These are phyloP conservation scores for Pseudocercospora fuligena DNA, from an alignment of 2,329 filamentous ascomycete species.

Conservation along the genomic window DNA sequence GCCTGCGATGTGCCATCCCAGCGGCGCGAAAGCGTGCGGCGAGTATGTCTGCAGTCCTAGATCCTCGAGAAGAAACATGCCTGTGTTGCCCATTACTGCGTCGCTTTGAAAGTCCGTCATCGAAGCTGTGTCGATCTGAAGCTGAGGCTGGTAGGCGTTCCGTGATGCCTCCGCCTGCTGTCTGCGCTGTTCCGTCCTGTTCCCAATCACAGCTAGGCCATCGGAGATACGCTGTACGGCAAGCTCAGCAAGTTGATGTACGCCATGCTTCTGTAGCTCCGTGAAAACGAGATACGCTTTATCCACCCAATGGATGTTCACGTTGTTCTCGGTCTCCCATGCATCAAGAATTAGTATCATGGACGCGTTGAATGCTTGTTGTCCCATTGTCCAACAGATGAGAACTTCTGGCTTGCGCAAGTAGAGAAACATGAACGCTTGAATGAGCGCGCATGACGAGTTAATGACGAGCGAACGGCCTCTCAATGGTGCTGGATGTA, in stretches of 20 bases:
- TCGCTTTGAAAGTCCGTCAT: slow-evolving; percentile 40
- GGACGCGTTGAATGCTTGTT: slow-evolving; percentile 57
- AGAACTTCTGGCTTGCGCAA: slow-evolving; percentile 49
- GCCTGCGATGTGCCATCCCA: slow-evolving; percentile 38
- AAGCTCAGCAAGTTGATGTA: slow-evolving; percentile 52
- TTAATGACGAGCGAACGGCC: slow-evolving; percentile 49
- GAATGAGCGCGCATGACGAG: slow-evolving; percentile 48
- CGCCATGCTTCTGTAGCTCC: slow-evolving; percentile 47
- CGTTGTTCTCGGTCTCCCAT: slow-evolving; percentile 47
- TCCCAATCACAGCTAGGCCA: slow-evolving; percentile 36
- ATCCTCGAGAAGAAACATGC: slow-evolving; percentile 55
- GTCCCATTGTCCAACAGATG: slow-evolving; percentile 55
- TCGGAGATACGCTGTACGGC: slow-evolving; percentile 48
- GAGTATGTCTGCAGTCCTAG: slow-evolving; percentile 46
- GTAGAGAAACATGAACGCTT: slow-evolving; percentile 54
- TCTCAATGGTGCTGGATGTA: slow-evolving; percentile 39
- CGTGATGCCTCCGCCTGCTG: slow-evolving; percentile 23
- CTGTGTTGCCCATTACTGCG: slow-evolving; percentile 53
- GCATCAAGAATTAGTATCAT: slow-evolving; percentile 56
- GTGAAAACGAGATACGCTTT: slow-evolving; percentile 49
- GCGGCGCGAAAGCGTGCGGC: slow-evolving; percentile 34
- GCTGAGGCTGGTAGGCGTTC: slow-evolving; percentile 24
- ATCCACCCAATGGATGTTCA: slow-evolving; percentile 47
- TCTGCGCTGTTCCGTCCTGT: slow-evolving; percentile 25
- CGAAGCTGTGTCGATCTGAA: slow-evolving; percentile 32